Conservation (phyloP, 1,284 basidiomycete genomes). For the Xerocomus nothofagi region DNA sequence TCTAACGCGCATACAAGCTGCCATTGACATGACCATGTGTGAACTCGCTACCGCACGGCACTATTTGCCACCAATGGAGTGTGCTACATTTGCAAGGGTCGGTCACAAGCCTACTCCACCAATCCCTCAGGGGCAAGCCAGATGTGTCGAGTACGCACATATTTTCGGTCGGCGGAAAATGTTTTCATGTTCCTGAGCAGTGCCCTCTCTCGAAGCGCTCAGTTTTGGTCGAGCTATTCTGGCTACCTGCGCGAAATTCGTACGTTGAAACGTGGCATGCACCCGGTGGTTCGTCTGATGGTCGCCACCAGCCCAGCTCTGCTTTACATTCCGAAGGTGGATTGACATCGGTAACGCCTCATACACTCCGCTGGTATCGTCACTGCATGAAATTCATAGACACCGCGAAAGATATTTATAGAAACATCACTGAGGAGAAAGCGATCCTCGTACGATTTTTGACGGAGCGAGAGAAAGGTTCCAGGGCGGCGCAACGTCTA, state of each 20-base stretch:
- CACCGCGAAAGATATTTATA: slow-evolving; percentile 63
- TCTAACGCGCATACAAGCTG: slow-evolving; percentile 45
- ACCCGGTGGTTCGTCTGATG: slow-evolving; percentile 17
- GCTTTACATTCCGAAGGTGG: slow-evolving; percentile 69
- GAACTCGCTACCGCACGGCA: slow-evolving; percentile 70
- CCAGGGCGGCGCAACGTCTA: slow-evolving; percentile 29
- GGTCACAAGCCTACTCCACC: slow-evolving; percentile 9
- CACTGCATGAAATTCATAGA: slow-evolving; percentile 42
- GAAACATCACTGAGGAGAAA: slow-evolving; percentile 62
- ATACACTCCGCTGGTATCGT: slow-evolving; percentile 14
- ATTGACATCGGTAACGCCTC: slow-evolving; percentile 60
- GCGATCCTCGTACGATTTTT: slow-evolving; percentile 50
- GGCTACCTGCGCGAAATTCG: slow-evolving; percentile 77
- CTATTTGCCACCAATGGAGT: slow-evolving; percentile 67
- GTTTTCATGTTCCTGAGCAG: slow-evolving; percentile 36
- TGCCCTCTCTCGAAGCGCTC: slow-evolving; percentile 70
- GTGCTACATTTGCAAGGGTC: slow-evolving; percentile 41
- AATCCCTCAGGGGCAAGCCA: slow-evolving; percentile 34
- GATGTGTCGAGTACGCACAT: slow-evolving; percentile 56
- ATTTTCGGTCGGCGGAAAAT: slow-evolving; percentile 3
- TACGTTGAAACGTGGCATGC: slow-evolving; percentile 39
- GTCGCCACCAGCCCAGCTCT: slow-evolving; percentile 58
- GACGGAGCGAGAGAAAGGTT: slow-evolving; percentile 42
- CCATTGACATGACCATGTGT: slow-evolving; percentile 75
- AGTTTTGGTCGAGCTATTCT: slow-evolving; percentile 81